Conservation (phyloP, 2,329 filamentous ascomycete genomes). For the Myriangium duriaei region DNA sequence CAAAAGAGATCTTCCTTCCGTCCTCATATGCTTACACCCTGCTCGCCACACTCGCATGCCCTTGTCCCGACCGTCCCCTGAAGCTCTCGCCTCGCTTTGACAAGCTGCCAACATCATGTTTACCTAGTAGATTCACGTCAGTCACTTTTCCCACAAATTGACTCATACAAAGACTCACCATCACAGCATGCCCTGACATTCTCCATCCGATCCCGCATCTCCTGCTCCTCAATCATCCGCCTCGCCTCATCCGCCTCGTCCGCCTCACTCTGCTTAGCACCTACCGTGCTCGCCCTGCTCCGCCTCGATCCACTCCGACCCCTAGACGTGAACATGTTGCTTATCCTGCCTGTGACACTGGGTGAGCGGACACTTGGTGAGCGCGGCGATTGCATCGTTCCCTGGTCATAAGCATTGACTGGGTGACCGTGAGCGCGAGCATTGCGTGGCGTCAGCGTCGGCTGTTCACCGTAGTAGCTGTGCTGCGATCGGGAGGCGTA, state of each 20-base stretch:
- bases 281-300: conserved; percentile 17
- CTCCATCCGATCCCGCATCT: conserved; percentile 67
- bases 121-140: conserved; percentile 26
- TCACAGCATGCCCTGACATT: conserved; percentile 97
- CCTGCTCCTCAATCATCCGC: conserved; percentile 63
- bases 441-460: conserved; percentile 11
- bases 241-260: conserved; percentile 67
- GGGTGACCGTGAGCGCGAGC: conserved; percentile 3
- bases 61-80: too few species aligned
- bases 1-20: too few species aligned
- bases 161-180: conserved; percentile 47
- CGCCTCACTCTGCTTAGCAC: conserved; percentile 34
- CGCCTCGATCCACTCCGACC: conserved; percentile 20
- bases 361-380: not conserved
- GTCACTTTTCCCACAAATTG: conserved; percentile 9
- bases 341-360: conserved; percentile 34
- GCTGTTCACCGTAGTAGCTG: conserved; percentile 11
- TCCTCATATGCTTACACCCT: too few species aligned
- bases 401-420: conserved; percentile 4
- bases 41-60: too few species aligned
- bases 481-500: conserved; percentile 41
- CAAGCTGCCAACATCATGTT: conserved; percentile 39
- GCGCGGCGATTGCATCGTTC: not conserved
- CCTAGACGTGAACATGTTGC: conserved; percentile 33
- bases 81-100: conserved; percentile 13